Percentiles rank a stretch among this genome's conserved stretches.
These are phyloP conservation scores for Dianthus caryophyllus DNA, from an alignment of 148 eudicot genomes.

Conservation along the genomic window DNA sequence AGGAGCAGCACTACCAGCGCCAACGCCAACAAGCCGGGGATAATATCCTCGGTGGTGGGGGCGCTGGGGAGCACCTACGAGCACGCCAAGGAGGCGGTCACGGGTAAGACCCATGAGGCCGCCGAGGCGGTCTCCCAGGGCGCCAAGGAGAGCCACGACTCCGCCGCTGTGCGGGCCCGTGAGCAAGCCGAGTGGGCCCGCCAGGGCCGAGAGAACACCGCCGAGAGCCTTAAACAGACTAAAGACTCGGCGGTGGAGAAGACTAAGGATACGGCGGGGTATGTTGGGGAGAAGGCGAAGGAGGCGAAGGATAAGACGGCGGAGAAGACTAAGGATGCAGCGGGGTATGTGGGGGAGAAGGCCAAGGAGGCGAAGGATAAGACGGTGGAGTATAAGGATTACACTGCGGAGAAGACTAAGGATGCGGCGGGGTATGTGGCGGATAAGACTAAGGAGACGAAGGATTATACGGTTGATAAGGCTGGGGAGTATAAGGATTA, in stretches of 20 bases:
- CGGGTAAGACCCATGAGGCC: slow-evolving; percentile 30
- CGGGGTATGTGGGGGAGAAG: slow-evolving; percentile 19
- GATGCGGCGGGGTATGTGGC: slow-evolving; percentile 26
- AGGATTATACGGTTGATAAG: slow-evolving; percentile 23
- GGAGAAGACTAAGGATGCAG: slow-evolving; percentile 17
- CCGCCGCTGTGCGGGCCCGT: slow-evolving; percentile 12
- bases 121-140: slow-evolving; percentile 14
- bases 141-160: slow-evolving; percentile 11
- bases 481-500: slow-evolving; percentile 18
- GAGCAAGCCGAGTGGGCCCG: slow-evolving; percentile 28
- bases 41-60: slow-evolving; percentile 36
- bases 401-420: slow-evolving; percentile 15
- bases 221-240: slow-evolving; percentile 25
- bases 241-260: slow-evolving; percentile 36
- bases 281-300: not conserved
- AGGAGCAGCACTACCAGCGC: too few species aligned
- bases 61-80: slow-evolving; percentile 33
- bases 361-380: slow-evolving; percentile 29
- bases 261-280: slow-evolving; percentile 29
- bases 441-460: slow-evolving; percentile 21
- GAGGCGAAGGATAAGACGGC: slow-evolving; percentile 19
- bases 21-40: slow-evolving; percentile 30
- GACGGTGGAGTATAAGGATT: slow-evolving; percentile 23
- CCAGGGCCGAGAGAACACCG: slow-evolving; percentile 31
- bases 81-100: slow-evolving; percentile 34